Base-by-base conservation (phyloP, 2,329 filamentous ascomycete genomes). In the Alternaria arbusti region DNA sequence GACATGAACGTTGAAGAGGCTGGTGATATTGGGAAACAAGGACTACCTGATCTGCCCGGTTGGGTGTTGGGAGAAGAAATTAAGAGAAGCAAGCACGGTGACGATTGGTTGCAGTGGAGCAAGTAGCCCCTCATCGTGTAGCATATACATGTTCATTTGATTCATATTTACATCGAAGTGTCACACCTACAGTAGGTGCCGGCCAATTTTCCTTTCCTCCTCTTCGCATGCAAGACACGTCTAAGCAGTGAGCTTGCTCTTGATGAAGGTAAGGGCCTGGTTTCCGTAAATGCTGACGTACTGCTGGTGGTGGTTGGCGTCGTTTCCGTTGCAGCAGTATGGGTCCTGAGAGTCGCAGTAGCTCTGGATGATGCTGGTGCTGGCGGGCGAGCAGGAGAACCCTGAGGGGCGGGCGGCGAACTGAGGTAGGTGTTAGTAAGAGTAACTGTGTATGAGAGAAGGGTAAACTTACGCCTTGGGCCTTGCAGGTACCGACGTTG, bases 321-420 rank as follows among this genome's bases (percentile, higher is more conserved):
- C 83, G 70, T 84, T 88, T 52, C 89, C 89, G 45, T 85, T 88
- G 78, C 88, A 91, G 83, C 89, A 91, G 80, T 89, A 90, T 0
- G 88, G 88, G 66, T 91, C 89, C 4, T 85, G 72, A 5, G 84
- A 80, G 69, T 91, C 89, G 76, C 89, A 91, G 82, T 90, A 91
- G 5, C 86, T 88, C 79, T 89, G 81, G 69, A 90, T 86, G 70
- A 86, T 88, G 73, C 78, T 83, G 36, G 82, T 82, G 10, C 66
- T 83, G 6, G 86, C 84, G 1, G 83, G 83, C 4, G 75, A 68
- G 79, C 88, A 90, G 47, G 78, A 79, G 77, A 88, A 90, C 25
- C 87, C 87, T 5, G 81, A 71, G 0, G 87, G 84, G 5, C 88
- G 86, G 30, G 87, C 85, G 56, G 87, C 86, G 64, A 91, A 90